Base-by-base conservation (phyloP, 345 rosid genomes). In the Citrus medica region DNA sequence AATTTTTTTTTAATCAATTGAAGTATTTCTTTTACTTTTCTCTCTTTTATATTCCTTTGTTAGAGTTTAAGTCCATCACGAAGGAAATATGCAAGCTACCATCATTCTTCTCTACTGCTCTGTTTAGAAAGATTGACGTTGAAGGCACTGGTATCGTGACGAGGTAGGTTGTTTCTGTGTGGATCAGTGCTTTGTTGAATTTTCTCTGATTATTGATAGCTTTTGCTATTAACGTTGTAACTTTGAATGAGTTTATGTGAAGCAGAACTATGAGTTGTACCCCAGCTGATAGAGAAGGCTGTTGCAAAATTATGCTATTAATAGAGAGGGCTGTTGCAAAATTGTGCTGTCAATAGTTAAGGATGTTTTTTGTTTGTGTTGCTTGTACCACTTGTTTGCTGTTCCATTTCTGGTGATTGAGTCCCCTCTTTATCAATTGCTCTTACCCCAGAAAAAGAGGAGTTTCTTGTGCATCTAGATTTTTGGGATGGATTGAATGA, bases 51-150 rank as follows among this genome's bases (percentile, higher is more conserved):
- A 67, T 80, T 73, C 62, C 4, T 33, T 74, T 58, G 53, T 46
- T 87, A 90, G 94, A 90, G 53, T 91, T 93, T 79, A 93, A 91
- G 84, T 70, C 85, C 55, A 86, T 91, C 73, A 91, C 97, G 16
- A 86, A 85, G 81, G 99, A 93, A 82, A 87, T 93, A 76, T 96
- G 97, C 97, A 92, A 91, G 86, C 88, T 93, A 77, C 97, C 98
- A 33, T 89, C 97, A 63, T 96, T 89, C 89, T 89, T 94, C 83
- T 94, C 95, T 74, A 69, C 92, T 0, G 82, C 85, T 19, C 92
- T 94, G 69, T 94, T 96, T 85, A 88, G 73, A 77, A 92, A 86
- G 89, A 92, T 93, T 66, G 95, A 96, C 83, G 82, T 80, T 73
- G 82, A 85, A 24, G 75, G 79, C 79, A 86, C 92, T 48, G 92